Conservation (phyloP, 73 alveolate species). For the Paramecium sexaurelia region DNA sequence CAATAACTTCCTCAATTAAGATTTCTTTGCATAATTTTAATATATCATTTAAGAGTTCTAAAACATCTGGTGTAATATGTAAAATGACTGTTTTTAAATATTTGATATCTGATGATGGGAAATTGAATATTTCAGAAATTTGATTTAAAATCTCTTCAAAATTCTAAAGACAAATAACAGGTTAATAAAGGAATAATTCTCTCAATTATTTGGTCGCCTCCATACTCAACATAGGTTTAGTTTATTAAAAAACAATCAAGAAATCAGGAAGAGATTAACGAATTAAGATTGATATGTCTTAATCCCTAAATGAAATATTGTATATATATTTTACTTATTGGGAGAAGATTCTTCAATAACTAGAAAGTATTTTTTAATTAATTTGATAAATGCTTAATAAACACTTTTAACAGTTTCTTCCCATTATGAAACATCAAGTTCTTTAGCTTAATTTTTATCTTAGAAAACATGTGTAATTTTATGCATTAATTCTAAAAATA, state of each 20-base stretch:
- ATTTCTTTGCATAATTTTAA: not conserved
- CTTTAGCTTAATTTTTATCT: constrained; percentile 48
- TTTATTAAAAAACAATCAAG: not conserved
- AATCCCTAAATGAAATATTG: not conserved
- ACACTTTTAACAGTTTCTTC: constrained; percentile 56
- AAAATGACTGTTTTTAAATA: constrained; percentile 29
- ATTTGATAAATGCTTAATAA: constrained; percentile 3
- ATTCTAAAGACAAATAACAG: constrained; percentile 2
- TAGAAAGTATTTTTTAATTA: not conserved
- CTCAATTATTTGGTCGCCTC: not conserved
- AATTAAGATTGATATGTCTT: not conserved
- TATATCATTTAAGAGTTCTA: constrained; percentile 18
- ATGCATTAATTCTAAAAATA: constrained; percentile 37
- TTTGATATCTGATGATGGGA: constrained; percentile 27
- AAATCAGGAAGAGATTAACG: constrained; percentile 4
- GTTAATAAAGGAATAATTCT: constrained; percentile 37
- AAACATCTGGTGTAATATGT: not conserved
- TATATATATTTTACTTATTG: not conserved
- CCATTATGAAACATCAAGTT: constrained; percentile 13
- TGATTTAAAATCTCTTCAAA: not conserved
- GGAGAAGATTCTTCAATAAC: not conserved
- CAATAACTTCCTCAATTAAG: not conserved
- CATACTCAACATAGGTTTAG: not conserved
- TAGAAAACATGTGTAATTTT: not conserved
- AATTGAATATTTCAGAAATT: constrained; percentile 2